A percentile compares a stretch with the other conserved stretches of the same genome.
Conservation (phyloP, 73 alveolate species). For the Durusdinium trenchii region DNA sequence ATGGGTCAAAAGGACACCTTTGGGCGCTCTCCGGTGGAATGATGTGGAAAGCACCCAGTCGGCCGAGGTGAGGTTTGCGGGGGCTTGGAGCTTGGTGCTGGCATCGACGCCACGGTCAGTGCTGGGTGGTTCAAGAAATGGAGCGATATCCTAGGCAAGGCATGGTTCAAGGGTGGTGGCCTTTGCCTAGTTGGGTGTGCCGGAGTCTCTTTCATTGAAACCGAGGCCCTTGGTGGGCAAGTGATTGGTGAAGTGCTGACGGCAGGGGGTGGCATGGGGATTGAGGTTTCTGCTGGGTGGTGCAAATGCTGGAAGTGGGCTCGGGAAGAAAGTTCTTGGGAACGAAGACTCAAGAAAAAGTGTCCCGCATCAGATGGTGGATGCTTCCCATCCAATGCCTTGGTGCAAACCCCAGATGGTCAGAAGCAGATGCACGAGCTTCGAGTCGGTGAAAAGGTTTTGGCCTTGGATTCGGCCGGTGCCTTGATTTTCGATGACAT, state of each 20-base stretch:
- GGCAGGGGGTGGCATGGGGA: slow-evolving; percentile 28
- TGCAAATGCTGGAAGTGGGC: slow-evolving; percentile 11
- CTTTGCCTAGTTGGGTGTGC: not conserved
- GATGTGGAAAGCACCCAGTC: too few relatives aligned
- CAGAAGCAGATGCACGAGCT: not conserved
- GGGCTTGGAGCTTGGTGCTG: slow-evolving; percentile 8
- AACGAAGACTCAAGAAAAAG: not conserved
- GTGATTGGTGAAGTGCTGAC: not conserved
- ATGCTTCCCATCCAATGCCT: slow-evolving; percentile 12
- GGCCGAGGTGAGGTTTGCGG: slow-evolving; percentile 3
- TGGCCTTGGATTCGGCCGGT: not conserved
- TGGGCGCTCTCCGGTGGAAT: too few relatives aligned
- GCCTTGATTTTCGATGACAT: slow-evolving; percentile 36
- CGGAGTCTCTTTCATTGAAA: not conserved
- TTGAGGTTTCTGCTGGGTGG: not conserved
- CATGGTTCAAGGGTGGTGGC: not conserved
- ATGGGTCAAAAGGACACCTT: too few relatives aligned
- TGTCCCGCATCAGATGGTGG: slow-evolving; percentile 22
- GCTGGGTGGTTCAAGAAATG: not conserved
- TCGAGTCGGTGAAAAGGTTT: slow-evolving; percentile 23
- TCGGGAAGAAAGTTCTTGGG: not conserved
- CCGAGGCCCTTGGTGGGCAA: not conserved
- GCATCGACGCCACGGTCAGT: slow-evolving; percentile 32
- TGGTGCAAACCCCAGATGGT: slow-evolving; percentile 29
- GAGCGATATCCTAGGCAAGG: not conserved